These are phyloP conservation scores for Sclerotinia subarctica DNA, from an alignment of 2,329 filamentous ascomycete genomes.

Conservation along the genomic window DNA sequence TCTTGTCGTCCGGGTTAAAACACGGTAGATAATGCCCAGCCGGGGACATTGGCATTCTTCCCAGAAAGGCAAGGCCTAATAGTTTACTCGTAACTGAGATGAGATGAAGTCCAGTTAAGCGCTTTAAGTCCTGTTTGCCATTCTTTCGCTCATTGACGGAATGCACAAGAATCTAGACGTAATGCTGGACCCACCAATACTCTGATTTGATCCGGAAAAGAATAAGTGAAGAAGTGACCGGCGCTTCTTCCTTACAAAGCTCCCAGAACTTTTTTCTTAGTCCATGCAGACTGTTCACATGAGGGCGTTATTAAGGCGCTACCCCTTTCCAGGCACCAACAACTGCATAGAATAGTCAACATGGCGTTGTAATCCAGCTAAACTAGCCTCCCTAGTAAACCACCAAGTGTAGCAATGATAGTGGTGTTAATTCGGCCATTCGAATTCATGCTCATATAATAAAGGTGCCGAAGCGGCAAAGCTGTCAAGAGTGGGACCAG, in stretches of 20 bases:
- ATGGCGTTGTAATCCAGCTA: background rate
- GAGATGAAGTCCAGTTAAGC: background rate
- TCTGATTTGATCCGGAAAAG: background rate
- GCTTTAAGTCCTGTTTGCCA: background rate
- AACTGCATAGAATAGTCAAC: background rate
- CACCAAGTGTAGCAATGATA: background rate
- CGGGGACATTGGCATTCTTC: background rate
- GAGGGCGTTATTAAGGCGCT: background rate
- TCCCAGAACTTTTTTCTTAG: background rate
- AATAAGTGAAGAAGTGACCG: too few species aligned
- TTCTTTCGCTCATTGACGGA: background rate
- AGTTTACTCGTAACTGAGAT: background rate
- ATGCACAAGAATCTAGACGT: background rate
- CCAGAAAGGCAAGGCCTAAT: background rate
- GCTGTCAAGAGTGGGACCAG: background rate
- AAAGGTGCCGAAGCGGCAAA: constrained; percentile 1
- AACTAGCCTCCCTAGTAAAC: background rate
- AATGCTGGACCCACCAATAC: too few species aligned
- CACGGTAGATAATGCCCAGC: background rate
- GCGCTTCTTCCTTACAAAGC: background rate
- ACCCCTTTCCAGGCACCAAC: constrained; percentile 1
- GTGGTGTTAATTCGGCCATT: background rate
- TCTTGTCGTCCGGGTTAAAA: background rate
- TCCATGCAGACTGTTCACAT: background rate
- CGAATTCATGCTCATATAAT: background rate